These are phyloP conservation scores for Grammothele lineata DNA, from an alignment of 768 basidiomycete genomes.

Conservation along the genomic window DNA sequence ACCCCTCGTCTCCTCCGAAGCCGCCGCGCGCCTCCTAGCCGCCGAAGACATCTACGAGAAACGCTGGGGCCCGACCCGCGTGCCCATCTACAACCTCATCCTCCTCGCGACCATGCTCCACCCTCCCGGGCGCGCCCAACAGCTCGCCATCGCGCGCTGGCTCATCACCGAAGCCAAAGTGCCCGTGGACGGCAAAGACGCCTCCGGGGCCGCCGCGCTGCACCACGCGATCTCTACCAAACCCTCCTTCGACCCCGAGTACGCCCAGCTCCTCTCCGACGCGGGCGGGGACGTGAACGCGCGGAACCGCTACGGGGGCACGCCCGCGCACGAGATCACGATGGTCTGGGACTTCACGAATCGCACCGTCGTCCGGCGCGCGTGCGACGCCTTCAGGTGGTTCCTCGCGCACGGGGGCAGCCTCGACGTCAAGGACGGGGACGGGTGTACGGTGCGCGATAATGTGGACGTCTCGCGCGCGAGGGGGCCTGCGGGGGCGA, in stretches of 20 bases:
- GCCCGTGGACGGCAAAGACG: slow-evolving; percentile 34
- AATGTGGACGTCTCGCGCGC: slow-evolving; percentile 11
- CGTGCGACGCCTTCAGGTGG: slow-evolving; percentile 31
- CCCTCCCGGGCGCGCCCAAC: slow-evolving; percentile 17
- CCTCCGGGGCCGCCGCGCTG: slow-evolving; percentile 39
- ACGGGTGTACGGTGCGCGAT: slow-evolving; percentile 30
- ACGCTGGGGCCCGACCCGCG: slow-evolving; percentile 38
- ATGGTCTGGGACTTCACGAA: slow-evolving; percentile 27
- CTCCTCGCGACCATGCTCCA: slow-evolving; percentile 27
- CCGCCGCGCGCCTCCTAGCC: slow-evolving; percentile 18
- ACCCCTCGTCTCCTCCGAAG: background rate
- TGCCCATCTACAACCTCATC: slow-evolving; percentile 37
- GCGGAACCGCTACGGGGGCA: slow-evolving; percentile 38
- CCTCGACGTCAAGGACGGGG: slow-evolving; percentile 30
- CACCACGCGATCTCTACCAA: slow-evolving; percentile 39
- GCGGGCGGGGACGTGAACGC: slow-evolving; percentile 39
- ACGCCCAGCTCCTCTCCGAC: slow-evolving; percentile 38
- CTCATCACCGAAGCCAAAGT: slow-evolving; percentile 31
- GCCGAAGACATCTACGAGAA: slow-evolving; percentile 29
- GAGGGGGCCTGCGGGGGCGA: background rate
- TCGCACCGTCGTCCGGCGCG: slow-evolving; percentile 17
- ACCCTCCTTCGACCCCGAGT: slow-evolving; percentile 37
- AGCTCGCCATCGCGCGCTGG: slow-evolving; percentile 31
- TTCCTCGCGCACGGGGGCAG: slow-evolving; percentile 41
- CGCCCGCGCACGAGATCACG: slow-evolving; percentile 35